Percentiles rank a stretch among this genome's conserved stretches.
These are phyloP conservation scores for Boletus sp. DNA, from an alignment of 768 basidiomycete genomes.

Conservation along the genomic window DNA sequence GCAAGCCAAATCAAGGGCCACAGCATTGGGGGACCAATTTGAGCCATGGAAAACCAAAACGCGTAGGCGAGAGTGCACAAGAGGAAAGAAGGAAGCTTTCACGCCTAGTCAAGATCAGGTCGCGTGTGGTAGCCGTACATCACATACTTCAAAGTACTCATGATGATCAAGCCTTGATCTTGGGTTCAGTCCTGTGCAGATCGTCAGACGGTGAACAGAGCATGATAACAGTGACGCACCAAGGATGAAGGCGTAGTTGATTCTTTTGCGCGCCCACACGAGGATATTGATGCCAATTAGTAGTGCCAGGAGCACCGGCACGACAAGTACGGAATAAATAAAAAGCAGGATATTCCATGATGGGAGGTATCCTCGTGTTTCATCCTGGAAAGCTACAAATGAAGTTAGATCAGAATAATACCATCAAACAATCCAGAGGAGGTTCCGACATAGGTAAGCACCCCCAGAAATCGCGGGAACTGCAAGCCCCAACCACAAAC, in stretches of 20 bases:
- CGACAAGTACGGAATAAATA: slow-evolving; percentile 69
- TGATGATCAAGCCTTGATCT: slow-evolving; percentile 74
- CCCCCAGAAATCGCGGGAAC: slow-evolving; percentile 68
- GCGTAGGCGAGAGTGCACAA: slow-evolving; percentile 70
- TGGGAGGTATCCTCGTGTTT: slow-evolving; percentile 52
- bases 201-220: neutral
- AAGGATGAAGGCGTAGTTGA: slow-evolving; percentile 92
- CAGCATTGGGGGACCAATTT: slow-evolving; percentile 62
- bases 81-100: slow-evolving; percentile 74
- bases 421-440: neutral
- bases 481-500: slow-evolving; percentile 66
- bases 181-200: slow-evolving; percentile 58
- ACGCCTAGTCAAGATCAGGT: neutral
- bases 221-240: slow-evolving; percentile 43
- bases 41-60: slow-evolving; percentile 80
- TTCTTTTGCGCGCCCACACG: slow-evolving; percentile 72
- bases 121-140: slow-evolving; percentile 1
- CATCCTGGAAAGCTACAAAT: slow-evolving; percentile 49
- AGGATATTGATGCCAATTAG: slow-evolving; percentile 79
- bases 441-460: slow-evolving; percentile 48
- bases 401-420: slow-evolving; percentile 1
- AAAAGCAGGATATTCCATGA: slow-evolving; percentile 74
- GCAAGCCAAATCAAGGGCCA: slow-evolving; percentile 86
- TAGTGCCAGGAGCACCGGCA: slow-evolving; percentile 74
- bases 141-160: slow-evolving; percentile 65